Conservation (phyloP, 768 basidiomycete species). For the Mycena vulgaris region DNA sequence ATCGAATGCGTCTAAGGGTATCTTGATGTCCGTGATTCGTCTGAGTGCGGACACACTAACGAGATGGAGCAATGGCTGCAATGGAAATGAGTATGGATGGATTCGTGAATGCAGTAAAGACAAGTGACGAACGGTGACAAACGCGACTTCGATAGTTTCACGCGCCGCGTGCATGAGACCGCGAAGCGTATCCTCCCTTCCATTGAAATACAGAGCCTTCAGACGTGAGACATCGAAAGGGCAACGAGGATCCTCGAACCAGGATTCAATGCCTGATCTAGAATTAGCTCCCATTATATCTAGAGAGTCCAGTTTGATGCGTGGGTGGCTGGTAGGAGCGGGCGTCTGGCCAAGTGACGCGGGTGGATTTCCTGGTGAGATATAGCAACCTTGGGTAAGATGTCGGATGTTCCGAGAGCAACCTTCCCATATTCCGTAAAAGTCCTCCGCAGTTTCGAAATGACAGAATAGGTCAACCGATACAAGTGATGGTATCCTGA, state of each 20-base stretch:
- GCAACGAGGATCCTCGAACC: slow-evolving; percentile 10
- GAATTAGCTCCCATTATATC: not conserved
- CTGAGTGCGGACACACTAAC: slow-evolving; percentile 7
- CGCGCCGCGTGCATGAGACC: slow-evolving; percentile 3
- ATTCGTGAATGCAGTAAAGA: slow-evolving; percentile 7
- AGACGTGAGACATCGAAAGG: slow-evolving; percentile 4
- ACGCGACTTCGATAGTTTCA: slow-evolving; percentile 2
- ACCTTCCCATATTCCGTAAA: slow-evolving; percentile 11
- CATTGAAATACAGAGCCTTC: slow-evolving; percentile 3
- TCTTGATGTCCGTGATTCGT: slow-evolving; percentile 7
- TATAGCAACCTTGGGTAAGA: not conserved
- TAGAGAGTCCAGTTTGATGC: slow-evolving; percentile 12
- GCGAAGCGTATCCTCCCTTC: slow-evolving; percentile 1
- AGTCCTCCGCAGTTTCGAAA: slow-evolving; percentile 2
- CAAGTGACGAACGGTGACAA: slow-evolving; percentile 8
- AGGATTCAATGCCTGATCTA: slow-evolving; percentile 9
- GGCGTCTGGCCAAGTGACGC: slow-evolving; percentile 1
- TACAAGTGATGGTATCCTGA: slow-evolving; percentile 4
- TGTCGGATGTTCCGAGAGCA: slow-evolving; percentile 7
- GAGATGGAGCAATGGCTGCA: not conserved
- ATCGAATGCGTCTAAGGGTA: no score
- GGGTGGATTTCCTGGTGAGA: slow-evolving; percentile 3
- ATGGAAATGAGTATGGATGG: slow-evolving; percentile 9
- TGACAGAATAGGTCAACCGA: slow-evolving; percentile 2
- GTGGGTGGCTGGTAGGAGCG: slow-evolving; percentile 8